Conservation (phyloP, 1,284 basidiomycete species). For the Exobasidium cylindrosporum region DNA sequence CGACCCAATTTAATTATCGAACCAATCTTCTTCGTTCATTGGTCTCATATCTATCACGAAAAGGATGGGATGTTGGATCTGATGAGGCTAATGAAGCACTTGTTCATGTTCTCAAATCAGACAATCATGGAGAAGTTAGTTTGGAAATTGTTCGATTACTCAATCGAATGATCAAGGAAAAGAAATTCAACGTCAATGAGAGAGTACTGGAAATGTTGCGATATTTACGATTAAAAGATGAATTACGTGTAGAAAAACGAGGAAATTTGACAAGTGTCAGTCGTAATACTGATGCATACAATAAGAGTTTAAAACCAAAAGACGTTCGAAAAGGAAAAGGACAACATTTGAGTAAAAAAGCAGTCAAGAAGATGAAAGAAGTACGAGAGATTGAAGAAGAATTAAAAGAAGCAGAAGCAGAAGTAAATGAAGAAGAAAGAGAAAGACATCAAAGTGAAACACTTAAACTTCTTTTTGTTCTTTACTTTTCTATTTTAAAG, state of each 20-base stretch:
- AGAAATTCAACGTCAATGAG: slow-evolving; percentile 82
- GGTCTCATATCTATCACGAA: slow-evolving; percentile 74
- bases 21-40: slow-evolving; percentile 86
- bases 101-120: slow-evolving; percentile 74
- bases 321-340: slow-evolving; percentile 47
- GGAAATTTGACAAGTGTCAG: slow-evolving; percentile 63
- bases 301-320: slow-evolving; percentile 19
- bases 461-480: slow-evolving; percentile 91
- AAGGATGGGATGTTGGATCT: slow-evolving; percentile 62
- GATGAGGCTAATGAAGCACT: slow-evolving; percentile 78
- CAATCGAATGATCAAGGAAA: slow-evolving; percentile 94
- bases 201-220: slow-evolving; percentile 81
- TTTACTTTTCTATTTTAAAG: slow-evolving; percentile 96
- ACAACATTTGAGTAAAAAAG: slow-evolving; percentile 47
- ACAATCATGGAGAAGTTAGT: slow-evolving; percentile 74
- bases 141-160: slow-evolving; percentile 85
- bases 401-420: slow-evolving; percentile 71
- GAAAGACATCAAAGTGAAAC: slow-evolving; percentile 89
- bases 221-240: slow-evolving; percentile 80
- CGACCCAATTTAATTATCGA: slow-evolving; percentile 96
- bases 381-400: slow-evolving; percentile 46
- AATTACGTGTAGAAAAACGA: slow-evolving; percentile 68
- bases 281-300: slow-evolving; percentile 57
- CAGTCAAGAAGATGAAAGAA: slow-evolving; percentile 45
- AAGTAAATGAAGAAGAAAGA: slow-evolving; percentile 87